Base-by-base conservation (phyloP, 306 rosid species). In the Pterocarpus macrocarpus region DNA sequence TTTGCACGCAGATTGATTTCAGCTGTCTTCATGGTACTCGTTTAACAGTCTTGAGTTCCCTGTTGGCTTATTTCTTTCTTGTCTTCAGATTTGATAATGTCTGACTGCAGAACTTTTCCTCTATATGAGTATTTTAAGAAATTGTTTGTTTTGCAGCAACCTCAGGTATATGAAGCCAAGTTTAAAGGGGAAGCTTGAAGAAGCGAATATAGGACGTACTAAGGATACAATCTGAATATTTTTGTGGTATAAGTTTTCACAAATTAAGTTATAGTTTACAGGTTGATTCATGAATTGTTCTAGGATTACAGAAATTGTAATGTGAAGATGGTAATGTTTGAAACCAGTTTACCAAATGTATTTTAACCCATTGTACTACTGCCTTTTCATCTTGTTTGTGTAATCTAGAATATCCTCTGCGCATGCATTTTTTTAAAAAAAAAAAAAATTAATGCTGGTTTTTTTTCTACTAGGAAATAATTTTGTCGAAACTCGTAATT, bases 1-100 rank as follows among this genome's bases (percentile, higher is more conserved):
- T 96, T 96, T 88, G 99, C 99, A 13, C 92, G 99, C 59, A 85
- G 94, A 75, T 86, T 79, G 88, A 93, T 96, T 84, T 85, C 96
- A 45, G 99, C 97, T 41, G 15, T 89, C 69, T 96, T 86, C 90
- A 86, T 96, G 99, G 99, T 96, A 93, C 50, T 16, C 69, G 33
- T 65, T 15, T 22, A 22, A 22, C 28, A 22, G 33, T 68, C 16
- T 64, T 5, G 16, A 62, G 36, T 50, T 61, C 30, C 59, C 16
- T 49, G 2, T 53, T 5, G 28, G 52, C 16, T 78, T 45, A 39
- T 67, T 56, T 14, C 32, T 45, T 39, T 45, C 1, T 22, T 59
- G 41, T 14, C 33, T 47, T 53, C 12, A 22, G 71, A 50, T 36
- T 69, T 79, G 55, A 32, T 10, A 45, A 3, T 67, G 49, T 49